Conservation (phyloP, 257 asterid genomes). For the Solanum chiquidenum region DNA sequence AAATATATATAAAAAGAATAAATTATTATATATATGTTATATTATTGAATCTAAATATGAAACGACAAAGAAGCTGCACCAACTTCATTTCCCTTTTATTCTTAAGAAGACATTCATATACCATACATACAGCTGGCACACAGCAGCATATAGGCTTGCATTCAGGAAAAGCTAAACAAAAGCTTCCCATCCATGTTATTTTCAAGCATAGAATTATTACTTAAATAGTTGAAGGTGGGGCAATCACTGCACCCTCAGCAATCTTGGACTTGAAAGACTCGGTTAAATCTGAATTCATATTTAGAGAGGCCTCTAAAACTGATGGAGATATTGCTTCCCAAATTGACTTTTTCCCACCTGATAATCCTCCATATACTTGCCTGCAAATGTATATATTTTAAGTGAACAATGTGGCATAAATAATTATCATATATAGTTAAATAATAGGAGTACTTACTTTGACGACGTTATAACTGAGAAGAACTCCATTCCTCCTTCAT, state of each 20-base stretch:
- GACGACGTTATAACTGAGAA: slow-evolving; percentile 17
- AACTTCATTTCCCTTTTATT: too few relatives aligned
- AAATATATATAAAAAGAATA: too few relatives aligned
- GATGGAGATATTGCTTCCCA: slow-evolving; percentile 22
- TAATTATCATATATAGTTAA: background rate
- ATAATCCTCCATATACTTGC: slow-evolving; percentile 9
- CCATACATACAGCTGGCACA: too few relatives aligned
- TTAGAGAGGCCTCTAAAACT: slow-evolving; percentile 20
- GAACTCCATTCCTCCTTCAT: slow-evolving; percentile 25
- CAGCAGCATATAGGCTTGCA: too few relatives aligned
- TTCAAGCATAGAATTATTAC: background rate
- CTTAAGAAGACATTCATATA: too few relatives aligned
- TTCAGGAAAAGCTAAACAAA: background rate
- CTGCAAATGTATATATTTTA: slow-evolving; percentile 4
- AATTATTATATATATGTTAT: too few relatives aligned
- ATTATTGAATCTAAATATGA: too few relatives aligned
- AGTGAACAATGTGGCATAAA: too few relatives aligned
- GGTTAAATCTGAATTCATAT: slow-evolving; percentile 2
- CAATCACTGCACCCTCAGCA: background rate
- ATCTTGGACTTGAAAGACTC: slow-evolving; percentile 12
- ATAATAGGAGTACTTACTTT: slow-evolving; percentile 8
- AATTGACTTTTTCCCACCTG: slow-evolving; percentile 15
- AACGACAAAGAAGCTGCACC: too few relatives aligned
- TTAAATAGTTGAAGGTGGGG: background rate
- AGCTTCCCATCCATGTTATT: background rate